A percentile compares a stretch with the other conserved stretches of the same genome.
phyloP scores from a whole-genome alignment of 164 flowering plant genomes.

The Annona cherimola region DNA sequence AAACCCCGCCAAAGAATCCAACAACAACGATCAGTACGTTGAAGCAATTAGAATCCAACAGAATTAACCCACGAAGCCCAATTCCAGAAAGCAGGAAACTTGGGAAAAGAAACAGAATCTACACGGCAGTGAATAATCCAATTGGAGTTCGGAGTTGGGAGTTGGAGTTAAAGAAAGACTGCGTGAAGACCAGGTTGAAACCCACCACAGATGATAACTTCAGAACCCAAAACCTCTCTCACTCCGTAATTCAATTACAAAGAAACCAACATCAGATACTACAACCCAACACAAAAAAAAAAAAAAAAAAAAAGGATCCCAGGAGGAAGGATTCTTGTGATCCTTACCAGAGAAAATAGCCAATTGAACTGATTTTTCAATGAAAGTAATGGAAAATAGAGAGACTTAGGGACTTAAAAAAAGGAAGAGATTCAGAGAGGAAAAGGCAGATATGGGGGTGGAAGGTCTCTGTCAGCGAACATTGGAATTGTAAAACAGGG shows the following conservation, averaged over 20 bases:
- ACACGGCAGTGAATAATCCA: background rate
- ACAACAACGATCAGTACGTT: background rate
- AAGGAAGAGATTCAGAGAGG: background rate
- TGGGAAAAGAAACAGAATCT: background rate
- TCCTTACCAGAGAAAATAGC: constrained; percentile 2
- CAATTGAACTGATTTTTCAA: background rate
- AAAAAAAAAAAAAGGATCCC: background rate
- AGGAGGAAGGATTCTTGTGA: background rate
- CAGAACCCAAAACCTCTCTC: background rate
- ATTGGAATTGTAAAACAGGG: background rate
- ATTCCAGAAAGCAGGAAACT: background rate
- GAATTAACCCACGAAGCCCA: background rate
- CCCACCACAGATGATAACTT: background rate
- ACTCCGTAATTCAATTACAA: background rate
- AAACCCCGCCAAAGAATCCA: background rate
- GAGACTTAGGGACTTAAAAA: background rate
- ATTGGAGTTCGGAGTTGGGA: background rate
- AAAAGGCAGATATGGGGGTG: background rate
- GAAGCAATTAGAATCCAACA: background rate
- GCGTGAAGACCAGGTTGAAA: background rate
- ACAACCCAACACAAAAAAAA: background rate
- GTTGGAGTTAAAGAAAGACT: background rate
- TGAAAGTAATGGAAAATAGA: background rate
- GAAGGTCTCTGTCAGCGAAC: constrained; percentile 6
- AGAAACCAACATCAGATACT: background rate